A percentile compares a stretch with the other conserved stretches of the same genome.
Evolutionary conservation across 768 basidiomycete species (phyloP).

Genomic region (Rhodosporidiobolus odoratus): DNA sequence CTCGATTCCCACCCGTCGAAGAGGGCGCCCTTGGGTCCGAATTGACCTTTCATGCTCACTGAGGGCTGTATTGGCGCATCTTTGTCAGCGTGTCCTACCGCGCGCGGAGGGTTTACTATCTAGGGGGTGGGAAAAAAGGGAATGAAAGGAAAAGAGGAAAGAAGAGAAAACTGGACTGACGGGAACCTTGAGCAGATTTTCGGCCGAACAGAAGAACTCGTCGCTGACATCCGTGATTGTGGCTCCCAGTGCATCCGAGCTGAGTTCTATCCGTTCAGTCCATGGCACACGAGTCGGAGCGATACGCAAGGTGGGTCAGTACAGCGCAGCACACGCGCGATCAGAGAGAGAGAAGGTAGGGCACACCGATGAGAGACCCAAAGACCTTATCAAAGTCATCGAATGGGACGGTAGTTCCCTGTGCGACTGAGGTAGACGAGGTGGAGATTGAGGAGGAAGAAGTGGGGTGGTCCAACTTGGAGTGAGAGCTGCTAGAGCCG

Average conservation of each 20-base stretch:
- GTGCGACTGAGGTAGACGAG: background rate
- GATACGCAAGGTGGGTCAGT: background rate
- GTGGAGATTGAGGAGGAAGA: background rate
- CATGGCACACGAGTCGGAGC: background rate
- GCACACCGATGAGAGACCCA: slow-evolving; percentile 34
- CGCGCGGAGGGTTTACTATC: background rate
- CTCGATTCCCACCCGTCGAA: slow-evolving; percentile 92
- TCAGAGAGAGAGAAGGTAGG: background rate
- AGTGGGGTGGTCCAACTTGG: background rate
- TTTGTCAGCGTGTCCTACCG: background rate
- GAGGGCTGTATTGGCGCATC: slow-evolving; percentile 59
- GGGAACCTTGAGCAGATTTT: slow-evolving; percentile 66
- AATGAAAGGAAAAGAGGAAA: background rate
- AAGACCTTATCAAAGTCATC: slow-evolving; percentile 25
- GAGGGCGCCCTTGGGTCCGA: slow-evolving; percentile 88
- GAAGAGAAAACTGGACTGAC: too few relatives aligned
- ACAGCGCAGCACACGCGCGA: background rate
- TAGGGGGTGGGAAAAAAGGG: slow-evolving; percentile 4
- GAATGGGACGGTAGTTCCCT: background rate
- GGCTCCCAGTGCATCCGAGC: slow-evolving; percentile 76
- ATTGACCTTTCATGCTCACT: slow-evolving; percentile 85
- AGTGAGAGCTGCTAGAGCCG: background rate
- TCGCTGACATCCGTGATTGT: slow-evolving; percentile 72
- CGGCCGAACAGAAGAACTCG: slow-evolving; percentile 89
- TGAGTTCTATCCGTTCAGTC: slow-evolving; percentile 61